Base-by-base conservation (phyloP, 2,329 filamentous ascomycete species). In the Triangularia verruculosa region DNA sequence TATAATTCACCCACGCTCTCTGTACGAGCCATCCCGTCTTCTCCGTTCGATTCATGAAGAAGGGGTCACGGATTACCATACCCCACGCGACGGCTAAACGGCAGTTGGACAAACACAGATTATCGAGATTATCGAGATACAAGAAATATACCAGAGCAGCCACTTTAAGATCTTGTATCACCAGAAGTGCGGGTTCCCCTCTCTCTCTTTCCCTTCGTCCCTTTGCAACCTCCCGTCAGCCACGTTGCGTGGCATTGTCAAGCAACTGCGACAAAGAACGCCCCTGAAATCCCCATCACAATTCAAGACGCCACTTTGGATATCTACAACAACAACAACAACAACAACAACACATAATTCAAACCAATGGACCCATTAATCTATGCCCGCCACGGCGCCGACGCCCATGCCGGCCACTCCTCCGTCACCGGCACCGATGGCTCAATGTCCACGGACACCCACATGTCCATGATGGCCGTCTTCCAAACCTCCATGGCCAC, bases 401-500 rank as follows among this genome's bases (percentile, higher is more conserved):
- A 59, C 1, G 20, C 43, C n/a, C 51, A 61, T 59, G 28, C 60
- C 20, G 60, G 57, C 57, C 57, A 65, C 34, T 34, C 39, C 28
- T 39, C 59, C 43, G 20, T 55, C 15, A 20, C 30, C 4, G n/a
- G 22, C 20, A 32, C 59, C n/a, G 58, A 64, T 25, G 63, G 53
- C 47, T 59, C 56, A 56, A 72, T 72, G 70, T 65, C 8, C 51
- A 56, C 15, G 28, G 56, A 20, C 66, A 54, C 66, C 61, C 55
- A 71, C 51, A 27, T 72, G 70, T 70, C 69, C 61, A 84, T 83
- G 81, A 75, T 76, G 73, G 78, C 80, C 71, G 74, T 83, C 68
- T 95, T 95, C 82, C 88, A 88, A 68, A 84, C 76, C 66, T 71
- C 77, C 63, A 77, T 75, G 57, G 70, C 71, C 60, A 85, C 83